Percentiles rank a stretch among this genome's conserved stretches.
Conservation (phyloP, 371 early-diverging fungal genomes). For the Lichtheimia ramosa region DNA sequence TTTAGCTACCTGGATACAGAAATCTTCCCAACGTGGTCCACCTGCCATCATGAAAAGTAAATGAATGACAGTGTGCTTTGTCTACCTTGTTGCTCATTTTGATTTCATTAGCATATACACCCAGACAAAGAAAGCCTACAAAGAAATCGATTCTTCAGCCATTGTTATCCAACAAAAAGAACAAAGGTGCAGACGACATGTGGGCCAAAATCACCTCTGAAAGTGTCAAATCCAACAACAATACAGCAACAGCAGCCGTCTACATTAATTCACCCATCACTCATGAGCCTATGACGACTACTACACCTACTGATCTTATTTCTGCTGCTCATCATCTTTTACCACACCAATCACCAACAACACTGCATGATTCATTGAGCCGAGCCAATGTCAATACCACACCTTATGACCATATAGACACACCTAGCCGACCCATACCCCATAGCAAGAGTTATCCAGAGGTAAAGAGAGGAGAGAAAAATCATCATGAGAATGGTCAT, state of each 20-base stretch:
- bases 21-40: slow-evolving; percentile 9
- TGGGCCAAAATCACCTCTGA: slow-evolving; percentile 7
- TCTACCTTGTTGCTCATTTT: not conserved
- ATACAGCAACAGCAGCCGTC: too few species aligned
- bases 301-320: slow-evolving; percentile 30
- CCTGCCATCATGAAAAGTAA: slow-evolving; percentile 22
- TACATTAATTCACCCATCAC: too few species aligned
- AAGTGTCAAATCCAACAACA: not conserved
- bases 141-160: slow-evolving; percentile 25
- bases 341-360: slow-evolving; percentile 27
- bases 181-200: slow-evolving; percentile 6
- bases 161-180: slow-evolving; percentile 15
- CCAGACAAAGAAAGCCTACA: slow-evolving; percentile 12
- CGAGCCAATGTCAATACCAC: slow-evolving; percentile 13
- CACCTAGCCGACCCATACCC: slow-evolving; percentile 30
- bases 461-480: not conserved
- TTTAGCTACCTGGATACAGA: slow-evolving; percentile 36
- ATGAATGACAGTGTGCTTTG: too few species aligned
- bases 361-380: slow-evolving; percentile 13
- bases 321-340: slow-evolving; percentile 35
- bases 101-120: slow-evolving; percentile 17
- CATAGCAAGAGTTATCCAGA: slow-evolving; percentile 2
- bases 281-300: not conserved
- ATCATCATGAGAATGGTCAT: too few species aligned
- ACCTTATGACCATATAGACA: slow-evolving; percentile 43